Evolutionary conservation across 2,329 filamentous ascomycete genomes (phyloP).

Genomic region (Fusarium sp.): DNA sequence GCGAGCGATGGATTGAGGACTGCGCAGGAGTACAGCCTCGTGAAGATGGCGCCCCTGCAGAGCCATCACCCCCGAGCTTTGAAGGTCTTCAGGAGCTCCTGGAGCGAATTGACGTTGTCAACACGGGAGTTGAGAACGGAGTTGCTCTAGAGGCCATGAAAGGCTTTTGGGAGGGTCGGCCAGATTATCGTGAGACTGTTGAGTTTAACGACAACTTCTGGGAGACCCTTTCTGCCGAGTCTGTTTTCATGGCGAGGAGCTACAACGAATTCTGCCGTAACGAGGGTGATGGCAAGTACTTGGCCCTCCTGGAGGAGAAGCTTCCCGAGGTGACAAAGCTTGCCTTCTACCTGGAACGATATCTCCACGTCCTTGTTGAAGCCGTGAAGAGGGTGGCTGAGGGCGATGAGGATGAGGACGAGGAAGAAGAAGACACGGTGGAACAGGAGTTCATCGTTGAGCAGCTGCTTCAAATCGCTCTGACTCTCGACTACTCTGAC

Average conservation of each 20-base stretch:
- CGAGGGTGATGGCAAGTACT: conserved; percentile 79
- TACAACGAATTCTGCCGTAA: conserved; percentile 93
- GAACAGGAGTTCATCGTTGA: conserved; percentile 97
- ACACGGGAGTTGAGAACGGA: conserved; percentile 89
- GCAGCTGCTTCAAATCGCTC: conserved; percentile 90
- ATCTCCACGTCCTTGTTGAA: conserved; percentile 77
- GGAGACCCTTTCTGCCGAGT: conserved; percentile 85
- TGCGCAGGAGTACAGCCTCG: conserved; percentile 78
- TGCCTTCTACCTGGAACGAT: conserved; percentile 86
- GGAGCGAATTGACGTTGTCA: conserved; percentile 93
- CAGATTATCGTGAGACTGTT: conserved; percentile 81
- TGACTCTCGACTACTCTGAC: conserved; percentile 96
- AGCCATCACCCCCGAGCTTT: conserved; percentile 74
- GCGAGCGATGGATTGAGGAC: conserved; percentile 97
- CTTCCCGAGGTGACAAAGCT: conserved; percentile 94
- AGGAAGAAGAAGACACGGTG: conserved; percentile 84
- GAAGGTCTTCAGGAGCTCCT: conserved; percentile 91
- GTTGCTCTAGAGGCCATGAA: conserved; percentile 95
- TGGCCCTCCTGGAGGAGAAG: conserved; percentile 87
- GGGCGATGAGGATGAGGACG: conserved; percentile 62
- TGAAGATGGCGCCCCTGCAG: conserved; percentile 66
- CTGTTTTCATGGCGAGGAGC: conserved; percentile 88
- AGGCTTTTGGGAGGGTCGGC: conserved; percentile 94
- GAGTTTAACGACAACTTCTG: conserved; percentile 81
- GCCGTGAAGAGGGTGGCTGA: conserved; percentile 69